phyloP scores from a whole-genome alignment of 1,284 basidiomycete species.

The Serendipita sp. region DNA sequence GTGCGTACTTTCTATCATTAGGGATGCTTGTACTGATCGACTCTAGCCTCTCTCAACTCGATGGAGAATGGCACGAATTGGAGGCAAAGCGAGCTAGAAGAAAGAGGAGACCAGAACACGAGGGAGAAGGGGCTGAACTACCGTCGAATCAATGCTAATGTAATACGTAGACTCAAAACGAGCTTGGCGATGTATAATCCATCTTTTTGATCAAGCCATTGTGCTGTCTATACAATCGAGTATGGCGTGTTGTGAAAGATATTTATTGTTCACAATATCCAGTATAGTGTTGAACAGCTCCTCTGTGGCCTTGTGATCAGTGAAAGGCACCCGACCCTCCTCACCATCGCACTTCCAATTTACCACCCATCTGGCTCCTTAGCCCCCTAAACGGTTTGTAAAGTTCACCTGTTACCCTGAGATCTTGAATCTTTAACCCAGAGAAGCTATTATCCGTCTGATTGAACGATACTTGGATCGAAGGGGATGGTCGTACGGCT shows the following conservation, averaged over 20 bases:
- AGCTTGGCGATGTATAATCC: too few relatives aligned
- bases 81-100: conserved; percentile 70
- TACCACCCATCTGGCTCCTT: conserved; percentile 20
- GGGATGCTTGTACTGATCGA: conserved; percentile 14
- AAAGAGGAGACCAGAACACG: conserved; percentile 32
- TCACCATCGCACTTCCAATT: neutral
- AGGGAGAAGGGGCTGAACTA: conserved; percentile 7
- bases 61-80: conserved; percentile 91
- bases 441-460: conserved; percentile 66
- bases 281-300: too few relatives aligned
- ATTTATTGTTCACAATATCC: too few relatives aligned
- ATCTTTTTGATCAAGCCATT: too few relatives aligned
- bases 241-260: too few relatives aligned
- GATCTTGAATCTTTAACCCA: conserved; percentile 68
- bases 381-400: conserved; percentile 60
- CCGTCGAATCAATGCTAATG: too few relatives aligned
- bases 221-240: too few relatives aligned
- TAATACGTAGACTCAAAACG: too few relatives aligned
- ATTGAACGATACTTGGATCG: conserved; percentile 57
- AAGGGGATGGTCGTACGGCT: conserved; percentile 44
- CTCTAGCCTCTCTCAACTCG: conserved; percentile 49
- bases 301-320: too few relatives aligned
- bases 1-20: conserved; percentile 33
- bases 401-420: conserved; percentile 63
- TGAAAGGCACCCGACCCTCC: too few relatives aligned